Evolutionary conservation across 768 basidiomycete genomes (phyloP).

Genomic region (Psilocybe cubensis): DNA sequence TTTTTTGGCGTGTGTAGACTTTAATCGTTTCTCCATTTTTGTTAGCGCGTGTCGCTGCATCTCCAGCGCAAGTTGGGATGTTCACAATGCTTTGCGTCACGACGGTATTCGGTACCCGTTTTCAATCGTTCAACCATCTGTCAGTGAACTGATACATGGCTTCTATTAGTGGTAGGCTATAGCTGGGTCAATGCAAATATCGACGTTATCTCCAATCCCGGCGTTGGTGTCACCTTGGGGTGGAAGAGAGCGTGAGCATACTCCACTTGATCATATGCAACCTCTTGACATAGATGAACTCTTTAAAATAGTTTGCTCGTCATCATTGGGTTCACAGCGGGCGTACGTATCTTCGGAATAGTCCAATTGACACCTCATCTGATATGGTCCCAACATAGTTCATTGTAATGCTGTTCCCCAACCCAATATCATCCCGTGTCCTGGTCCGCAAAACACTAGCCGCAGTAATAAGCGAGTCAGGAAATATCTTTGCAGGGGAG

Average conservation of each 20-base stretch:
- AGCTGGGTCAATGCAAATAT: conserved; percentile 45
- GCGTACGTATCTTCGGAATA: conserved; percentile 31
- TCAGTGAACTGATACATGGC: not conserved
- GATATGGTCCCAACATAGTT: conserved; percentile 29
- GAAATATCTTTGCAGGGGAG: conserved; percentile 41
- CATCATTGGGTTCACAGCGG: conserved; percentile 47
- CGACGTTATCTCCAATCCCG: conserved; percentile 29
- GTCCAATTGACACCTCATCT: not conserved
- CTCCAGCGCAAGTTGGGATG: conserved; percentile 36
- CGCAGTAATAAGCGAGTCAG: conserved; percentile 36
- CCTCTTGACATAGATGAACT: no score
- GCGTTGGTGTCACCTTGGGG: conserved; percentile 39
- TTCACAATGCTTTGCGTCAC: conserved; percentile 45
- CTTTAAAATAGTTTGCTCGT: conserved; percentile 37
- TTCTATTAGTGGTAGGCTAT: conserved; percentile 39
- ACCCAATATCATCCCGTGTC: conserved; percentile 43
- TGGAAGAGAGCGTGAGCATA: conserved; percentile 46
- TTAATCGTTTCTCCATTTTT: conserved; percentile 38
- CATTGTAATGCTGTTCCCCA: conserved; percentile 50
- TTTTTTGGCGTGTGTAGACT: conserved; percentile 24
- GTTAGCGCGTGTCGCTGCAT: conserved; percentile 35
- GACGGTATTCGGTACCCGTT: conserved; percentile 40
- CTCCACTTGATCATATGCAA: not conserved
- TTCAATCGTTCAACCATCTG: not conserved
- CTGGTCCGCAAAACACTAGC: conserved; percentile 45